phyloP scores from a whole-genome alignment of 1,139 yeast species.

The Lodderomyces parapsilosis region DNA sequence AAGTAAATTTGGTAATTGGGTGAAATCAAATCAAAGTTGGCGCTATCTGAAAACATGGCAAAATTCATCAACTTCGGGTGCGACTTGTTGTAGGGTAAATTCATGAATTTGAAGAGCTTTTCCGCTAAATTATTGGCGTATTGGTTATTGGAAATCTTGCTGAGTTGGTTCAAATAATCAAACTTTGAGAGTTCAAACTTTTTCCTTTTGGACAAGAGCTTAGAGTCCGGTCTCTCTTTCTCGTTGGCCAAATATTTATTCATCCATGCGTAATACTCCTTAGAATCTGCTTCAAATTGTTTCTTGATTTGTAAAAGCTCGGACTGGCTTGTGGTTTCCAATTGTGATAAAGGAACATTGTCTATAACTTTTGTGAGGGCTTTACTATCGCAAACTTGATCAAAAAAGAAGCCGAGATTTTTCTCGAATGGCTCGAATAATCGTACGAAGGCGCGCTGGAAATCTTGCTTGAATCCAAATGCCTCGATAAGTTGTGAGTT shows the following conservation, averaged over 20 bases:
- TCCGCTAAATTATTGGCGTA: conserved; percentile 43
- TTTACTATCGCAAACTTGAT: conserved; percentile 32
- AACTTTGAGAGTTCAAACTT: conserved; percentile 67
- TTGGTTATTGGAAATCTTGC: conserved; percentile 56
- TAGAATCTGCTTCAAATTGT: conserved; percentile 69
- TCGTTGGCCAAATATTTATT: conserved; percentile 67
- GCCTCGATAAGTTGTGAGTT: conserved; percentile 19
- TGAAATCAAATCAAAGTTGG: conserved; percentile 21
- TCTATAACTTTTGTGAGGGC: conserved; percentile 14
- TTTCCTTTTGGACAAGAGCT: conserved; percentile 57
- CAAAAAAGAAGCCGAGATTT: conserved; percentile 29
- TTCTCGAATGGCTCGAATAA: conserved; percentile 36
- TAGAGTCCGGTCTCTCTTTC: conserved; percentile 60
- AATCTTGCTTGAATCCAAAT: conserved; percentile 23
- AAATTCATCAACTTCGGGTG: conserved; percentile 22
- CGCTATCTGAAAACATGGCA: conserved; percentile 19
- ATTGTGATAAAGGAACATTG: conserved; percentile 8
- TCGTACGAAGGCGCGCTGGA: conserved; percentile 18
- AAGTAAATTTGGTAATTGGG: conserved; percentile 34
- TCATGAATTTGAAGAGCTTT: conserved; percentile 37
- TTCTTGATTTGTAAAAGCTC: conserved; percentile 35
- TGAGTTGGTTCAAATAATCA: conserved; percentile 67
- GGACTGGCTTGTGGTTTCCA: conserved; percentile 13
- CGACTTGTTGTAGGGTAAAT: conserved; percentile 15
- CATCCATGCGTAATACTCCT: conserved; percentile 74